Evolutionary conservation across 176 grass and related monocot genomes (phyloP).

Genomic region (Ampelocalamus luodianensis): DNA sequence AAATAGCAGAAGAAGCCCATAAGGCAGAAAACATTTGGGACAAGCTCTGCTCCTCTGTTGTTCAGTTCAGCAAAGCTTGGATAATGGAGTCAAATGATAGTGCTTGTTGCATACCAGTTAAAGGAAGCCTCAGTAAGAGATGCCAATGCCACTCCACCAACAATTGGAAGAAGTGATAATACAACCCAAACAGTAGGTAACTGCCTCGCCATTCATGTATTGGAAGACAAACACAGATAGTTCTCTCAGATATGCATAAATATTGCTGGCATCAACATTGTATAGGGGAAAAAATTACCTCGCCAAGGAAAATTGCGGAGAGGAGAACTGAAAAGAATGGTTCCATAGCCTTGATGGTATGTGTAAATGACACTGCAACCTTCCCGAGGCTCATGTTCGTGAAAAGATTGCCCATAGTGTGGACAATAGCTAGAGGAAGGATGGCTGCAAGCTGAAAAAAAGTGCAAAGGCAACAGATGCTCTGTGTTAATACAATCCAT

Average conservation of each 20-base stretch:
- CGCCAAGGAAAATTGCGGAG: conserved; percentile 76
- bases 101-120: conserved; percentile 62
- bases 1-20: background rate
- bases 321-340: conserved; percentile 84
- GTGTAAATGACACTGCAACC: conserved; percentile 90
- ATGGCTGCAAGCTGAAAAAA: conserved; percentile 70
- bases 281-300: conserved; percentile 45
- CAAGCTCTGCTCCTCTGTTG: background rate
- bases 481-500: conserved; percentile 14
- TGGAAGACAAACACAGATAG: background rate
- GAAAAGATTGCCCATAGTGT: conserved; percentile 90
- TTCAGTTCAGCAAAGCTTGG: background rate
- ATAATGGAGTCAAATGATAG: conserved; percentile 7
- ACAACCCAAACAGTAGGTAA: conserved; percentile 65
- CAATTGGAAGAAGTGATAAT: conserved; percentile 80
- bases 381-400: conserved; percentile 91
- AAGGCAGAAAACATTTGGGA: background rate
- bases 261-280: background rate
- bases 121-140: conserved; percentile 87
- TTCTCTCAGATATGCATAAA: conserved; percentile 10
- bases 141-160: conserved; percentile 84
- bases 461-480: conserved; percentile 20
- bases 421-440: conserved; percentile 78
- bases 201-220: conserved; percentile 44
- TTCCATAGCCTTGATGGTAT: conserved; percentile 89